Base-by-base conservation (phyloP, 2,329 filamentous ascomycete genomes). In the Curvularia lunata region DNA sequence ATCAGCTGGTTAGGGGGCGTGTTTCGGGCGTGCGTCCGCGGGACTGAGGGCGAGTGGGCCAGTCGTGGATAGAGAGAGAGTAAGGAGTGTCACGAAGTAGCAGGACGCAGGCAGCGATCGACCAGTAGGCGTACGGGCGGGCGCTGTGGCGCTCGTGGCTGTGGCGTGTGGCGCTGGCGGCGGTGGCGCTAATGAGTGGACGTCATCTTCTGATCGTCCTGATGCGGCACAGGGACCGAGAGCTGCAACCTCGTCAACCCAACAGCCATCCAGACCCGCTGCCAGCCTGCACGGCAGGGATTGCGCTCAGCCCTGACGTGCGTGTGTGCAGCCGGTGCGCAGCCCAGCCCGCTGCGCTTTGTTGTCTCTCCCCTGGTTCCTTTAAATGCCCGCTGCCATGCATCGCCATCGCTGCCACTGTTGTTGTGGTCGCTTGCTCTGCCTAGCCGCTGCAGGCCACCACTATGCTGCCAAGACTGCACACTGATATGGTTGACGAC, bases 381-480 rank as follows among this genome's bases (percentile, higher is more conserved):
- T 48, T 60, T 58, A 63, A 52, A 61, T 63, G 59, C 45, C 59
- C 54, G 42, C 54, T 62, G 65, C 57, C 63, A 71, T 72, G 70
- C 62, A 28, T 60, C 59, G 61, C 27, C 16, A 23, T 28, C 18
- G 25, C 18, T 30, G n/a, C 10, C 8, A 12, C 3, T 32, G 43
- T 19, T 30, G 27, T 28, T 18, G 25, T 46, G 4, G 43, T 8
- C 18, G 27, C 58, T 42, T 48, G 32, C 53, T 42, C 52, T 58
- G 54, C 41, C 52, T 52, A 53, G 51, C 59, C 47, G 49, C 47
- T 52, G 43, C 18, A 7, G n/a, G 57, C 46, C 61, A 55, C 59
- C 56, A 70, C 65, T 59, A 74, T 72, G 68, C 61, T 76, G 59
- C 67, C 68, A 63, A 68, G 64, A 58, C 58, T 69, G 45, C 66